Base-by-base conservation (phyloP, 805 yeast species). In the Citeromyces matritensis region DNA sequence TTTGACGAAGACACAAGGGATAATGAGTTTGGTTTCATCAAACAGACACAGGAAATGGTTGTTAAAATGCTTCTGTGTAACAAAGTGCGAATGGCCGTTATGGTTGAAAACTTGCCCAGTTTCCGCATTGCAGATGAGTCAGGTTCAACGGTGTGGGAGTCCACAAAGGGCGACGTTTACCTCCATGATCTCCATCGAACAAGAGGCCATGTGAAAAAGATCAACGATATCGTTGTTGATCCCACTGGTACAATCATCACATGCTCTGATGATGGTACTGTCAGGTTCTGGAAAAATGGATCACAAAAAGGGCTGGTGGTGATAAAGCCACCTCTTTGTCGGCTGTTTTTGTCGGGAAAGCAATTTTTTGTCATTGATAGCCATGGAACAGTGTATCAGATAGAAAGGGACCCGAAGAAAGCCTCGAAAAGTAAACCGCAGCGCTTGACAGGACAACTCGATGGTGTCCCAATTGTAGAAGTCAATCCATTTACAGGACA, bases 161-260 rank as follows among this genome's bases (percentile, higher is more conserved):
- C 47, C 17, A 35, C 15, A 7, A 26, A 29, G 4, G 53, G 53
- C 23, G 51, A 47, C 31, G 35, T 37, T 2, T 42, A 41, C 29
- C 33, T 49, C 11, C 47, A 44, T 14, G 53, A 49, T 24, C 39
- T 39, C 3, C 42, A 35, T 25, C 40, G 39, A 19, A 49, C 53
- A 4, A 39, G 26, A 30, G 55, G 53, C 1, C 55, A 49, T 31
- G 37, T 42, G 2, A 44, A 37, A 23, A 14, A 14, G 4, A 31
- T 49, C 5, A 44, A 43, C 5, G 47, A 42, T 33, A 23, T 29
- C 9, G 31, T 44, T 5, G 23, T 40, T 9, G 21, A 17, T 17
- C 6, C 5, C 21, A 5, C 21, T 5, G 21, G 21, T 17, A 7
- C 7, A 17, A 17, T 17, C 21, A 17, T 17, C 21, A 47, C 53